Evolutionary conservation across 2,329 filamentous ascomycete genomes (phyloP).

Genomic region (Magnaporthales sp.): DNA sequence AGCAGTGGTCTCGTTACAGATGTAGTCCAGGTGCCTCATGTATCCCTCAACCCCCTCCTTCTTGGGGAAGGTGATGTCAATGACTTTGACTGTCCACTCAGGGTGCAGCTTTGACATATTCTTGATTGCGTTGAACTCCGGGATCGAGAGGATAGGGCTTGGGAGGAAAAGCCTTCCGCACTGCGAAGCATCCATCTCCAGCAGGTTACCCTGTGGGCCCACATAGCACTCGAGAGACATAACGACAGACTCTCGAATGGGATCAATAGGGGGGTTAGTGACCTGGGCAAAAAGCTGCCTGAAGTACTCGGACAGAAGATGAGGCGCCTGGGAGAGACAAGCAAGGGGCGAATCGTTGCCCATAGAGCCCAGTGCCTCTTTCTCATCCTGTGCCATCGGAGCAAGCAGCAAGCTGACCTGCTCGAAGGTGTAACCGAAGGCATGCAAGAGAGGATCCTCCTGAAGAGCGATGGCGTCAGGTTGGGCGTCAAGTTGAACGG

Average conservation of each 20-base stretch:
- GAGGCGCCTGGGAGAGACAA: slow-evolving; percentile 81
- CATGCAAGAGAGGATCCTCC: slow-evolving; percentile 73
- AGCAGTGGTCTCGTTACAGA: slow-evolving; percentile 76
- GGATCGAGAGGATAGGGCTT: slow-evolving; percentile 80
- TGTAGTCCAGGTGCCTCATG: slow-evolving; percentile 75
- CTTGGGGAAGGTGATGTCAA: slow-evolving; percentile 92
- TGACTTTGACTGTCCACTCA: slow-evolving; percentile 80
- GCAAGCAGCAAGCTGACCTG: slow-evolving; percentile 87
- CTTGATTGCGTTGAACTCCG: slow-evolving; percentile 81
- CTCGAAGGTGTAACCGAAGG: slow-evolving; percentile 92
- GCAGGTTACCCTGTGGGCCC: slow-evolving; percentile 86
- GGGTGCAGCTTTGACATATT: slow-evolving; percentile 65
- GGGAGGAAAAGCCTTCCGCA: slow-evolving; percentile 79
- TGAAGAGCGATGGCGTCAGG: slow-evolving; percentile 66
- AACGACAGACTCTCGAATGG: slow-evolving; percentile 93
- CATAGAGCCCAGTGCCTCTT: slow-evolving; percentile 96
- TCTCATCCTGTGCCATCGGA: slow-evolving; percentile 95
- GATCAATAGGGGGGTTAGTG: slow-evolving; percentile 95
- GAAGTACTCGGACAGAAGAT: slow-evolving; percentile 93
- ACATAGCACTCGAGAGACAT: slow-evolving; percentile 98
- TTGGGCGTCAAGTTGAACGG: slow-evolving; percentile 54
- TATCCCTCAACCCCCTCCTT: slow-evolving; percentile 75
- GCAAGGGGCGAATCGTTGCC: slow-evolving; percentile 92
- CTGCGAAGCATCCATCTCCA: slow-evolving; percentile 88
- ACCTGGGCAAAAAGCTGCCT: slow-evolving; percentile 95